phyloP scores from a whole-genome alignment of 495 filamentous ascomycete genomes.

The Venustampulla echinocandica region DNA sequence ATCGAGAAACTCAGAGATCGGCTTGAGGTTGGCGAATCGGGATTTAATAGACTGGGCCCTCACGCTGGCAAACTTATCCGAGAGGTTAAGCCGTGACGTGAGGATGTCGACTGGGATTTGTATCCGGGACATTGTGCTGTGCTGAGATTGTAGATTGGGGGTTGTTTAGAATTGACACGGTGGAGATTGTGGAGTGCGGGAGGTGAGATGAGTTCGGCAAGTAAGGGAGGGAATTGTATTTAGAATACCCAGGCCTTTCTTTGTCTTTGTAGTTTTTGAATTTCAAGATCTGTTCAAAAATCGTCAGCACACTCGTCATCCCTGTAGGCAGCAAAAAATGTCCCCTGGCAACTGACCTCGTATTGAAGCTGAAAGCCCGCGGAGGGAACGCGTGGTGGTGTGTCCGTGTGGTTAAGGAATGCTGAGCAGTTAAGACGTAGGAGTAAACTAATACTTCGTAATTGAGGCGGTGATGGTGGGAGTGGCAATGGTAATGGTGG shows the following conservation, averaged over 20 bases:
- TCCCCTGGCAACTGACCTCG: background rate
- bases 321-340: background rate
- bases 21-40: conserved; percentile 87
- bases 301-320: conserved; percentile 13
- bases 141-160: conserved; percentile 1
- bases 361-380: background rate
- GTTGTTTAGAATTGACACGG: too few relatives aligned
- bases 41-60: conserved; percentile 64
- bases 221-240: too few relatives aligned
- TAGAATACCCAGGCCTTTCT: too few relatives aligned
- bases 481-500: too few relatives aligned
- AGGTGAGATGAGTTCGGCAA: background rate
- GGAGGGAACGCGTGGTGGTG: background rate
- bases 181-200: too few relatives aligned
- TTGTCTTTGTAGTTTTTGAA: too few relatives aligned
- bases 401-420: too few relatives aligned
- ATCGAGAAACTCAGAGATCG: conserved; percentile 89
- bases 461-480: too few relatives aligned
- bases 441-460: too few relatives aligned
- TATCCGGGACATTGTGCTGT: conserved; percentile 66
- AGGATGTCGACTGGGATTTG: conserved; percentile 85
- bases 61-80: conserved; percentile 62
- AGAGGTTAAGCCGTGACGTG: conserved; percentile 81
- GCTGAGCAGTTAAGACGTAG: too few relatives aligned
- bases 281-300: conserved; percentile 19